Base-by-base conservation (phyloP, 129 eudicot species). In the Saussurea involucrata region DNA sequence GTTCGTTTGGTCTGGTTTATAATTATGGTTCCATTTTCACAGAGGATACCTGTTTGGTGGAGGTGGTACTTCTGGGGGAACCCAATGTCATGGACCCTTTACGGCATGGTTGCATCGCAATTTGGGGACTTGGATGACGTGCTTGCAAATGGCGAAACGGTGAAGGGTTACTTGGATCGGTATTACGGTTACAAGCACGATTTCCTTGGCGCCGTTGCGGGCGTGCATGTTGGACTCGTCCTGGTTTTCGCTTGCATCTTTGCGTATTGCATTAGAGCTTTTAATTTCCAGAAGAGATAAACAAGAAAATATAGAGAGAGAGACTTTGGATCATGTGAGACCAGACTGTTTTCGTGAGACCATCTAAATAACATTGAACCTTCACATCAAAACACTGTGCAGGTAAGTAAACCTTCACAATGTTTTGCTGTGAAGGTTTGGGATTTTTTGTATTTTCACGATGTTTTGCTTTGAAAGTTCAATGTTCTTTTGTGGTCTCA, bases 1-100 rank as follows among this genome's bases (percentile, higher is more conserved):
- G 8, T 24, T 12, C 0, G 0, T 1, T 61, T 18, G 17, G 0
- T 1, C 34, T 18, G 17, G 15, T 15, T 7, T 27, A 65, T 1
- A 20, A 66, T 20, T 28, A 4, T 6, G 10, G 25, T 15, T 1
- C 5, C 27, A 12, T 13, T 74, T 73, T 21, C 66, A 68, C 83
- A 87, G 91, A 82, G 72, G 11, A 82, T 82, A 55, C 91, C 91
- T 13, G 79, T 66, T 1, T 87, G 91, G 91, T 87, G 88, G 88
- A 82, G 82, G 76, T 87, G 91, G 91, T 82, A 66, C 77, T 87
- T 76, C 28, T 87, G 86, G 84, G 70, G 75, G 3, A 74, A 81
- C 44, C 91, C 91, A 0, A 5, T 82, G 11, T 83, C 88, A 0
- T 87, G 91, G 91, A 84, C 88, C 5, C 18, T 87, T 1, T 82